Percentiles rank a stretch among this genome's conserved stretches.
Conservation (phyloP, 2,329 filamentous ascomycete genomes). For the Balansia obtecta region DNA sequence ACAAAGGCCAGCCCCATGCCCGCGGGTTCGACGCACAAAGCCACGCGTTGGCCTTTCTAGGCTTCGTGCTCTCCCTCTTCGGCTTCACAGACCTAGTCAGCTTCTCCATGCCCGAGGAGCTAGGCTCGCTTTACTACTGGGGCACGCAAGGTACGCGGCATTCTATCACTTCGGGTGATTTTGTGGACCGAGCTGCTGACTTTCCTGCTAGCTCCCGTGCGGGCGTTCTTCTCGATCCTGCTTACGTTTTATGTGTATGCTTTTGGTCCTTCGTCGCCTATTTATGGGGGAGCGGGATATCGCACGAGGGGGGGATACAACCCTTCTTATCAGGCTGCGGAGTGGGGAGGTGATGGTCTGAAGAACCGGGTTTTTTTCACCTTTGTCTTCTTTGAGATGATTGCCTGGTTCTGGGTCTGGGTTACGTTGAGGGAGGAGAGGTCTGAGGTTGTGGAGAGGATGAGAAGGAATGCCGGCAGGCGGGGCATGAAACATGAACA, state of each 20-base stretch:
- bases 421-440: conserved; percentile 56
- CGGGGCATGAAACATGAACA: conserved; percentile 7
- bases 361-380: conserved; percentile 80
- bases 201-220: conserved; percentile 41
- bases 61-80: conserved; percentile 49
- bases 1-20: conserved; percentile 41
- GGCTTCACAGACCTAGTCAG: conserved; percentile 54
- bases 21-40: conserved; percentile 56
- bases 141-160: conserved; percentile 47
- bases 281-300: conserved; percentile 23
- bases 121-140: conserved; percentile 52
- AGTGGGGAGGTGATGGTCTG: conserved; percentile 50
- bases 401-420: conserved; percentile 81
- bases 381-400: conserved; percentile 72
- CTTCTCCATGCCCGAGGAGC: conserved; percentile 55
- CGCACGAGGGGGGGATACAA: conserved; percentile 14
- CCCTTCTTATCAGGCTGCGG: conserved; percentile 22
- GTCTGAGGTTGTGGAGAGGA: conserved; percentile 26
- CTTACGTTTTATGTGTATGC: conserved; percentile 53
- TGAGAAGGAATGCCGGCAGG: conserved; percentile 14
- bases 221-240: conserved; percentile 48
- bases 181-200: too few species aligned
- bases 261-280: conserved; percentile 39
- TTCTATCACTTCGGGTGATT: conserved; percentile 11
- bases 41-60: conserved; percentile 61